These are phyloP conservation scores for Aspergillus japonicus DNA, from an alignment of 2,329 filamentous ascomycete genomes.

Conservation along the genomic window DNA sequence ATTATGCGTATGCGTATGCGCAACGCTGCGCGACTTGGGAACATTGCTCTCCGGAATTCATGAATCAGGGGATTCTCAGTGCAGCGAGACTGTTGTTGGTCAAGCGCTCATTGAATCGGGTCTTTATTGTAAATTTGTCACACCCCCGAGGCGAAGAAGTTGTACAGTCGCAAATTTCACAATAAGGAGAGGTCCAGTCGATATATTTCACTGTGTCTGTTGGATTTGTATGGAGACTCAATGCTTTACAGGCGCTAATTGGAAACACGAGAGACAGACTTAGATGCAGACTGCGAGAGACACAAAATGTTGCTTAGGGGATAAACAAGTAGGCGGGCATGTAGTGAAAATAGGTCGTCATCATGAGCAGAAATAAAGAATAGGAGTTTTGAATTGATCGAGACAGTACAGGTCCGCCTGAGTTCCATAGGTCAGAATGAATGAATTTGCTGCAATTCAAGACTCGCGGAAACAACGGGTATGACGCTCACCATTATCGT, in stretches of 20 bases:
- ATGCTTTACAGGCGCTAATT: background rate
- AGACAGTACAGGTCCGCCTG: background rate
- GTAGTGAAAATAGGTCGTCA: background rate
- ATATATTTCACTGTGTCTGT: background rate
- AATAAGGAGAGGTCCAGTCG: background rate
- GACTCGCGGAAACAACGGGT: background rate
- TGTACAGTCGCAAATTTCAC: background rate
- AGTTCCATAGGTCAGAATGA: background rate
- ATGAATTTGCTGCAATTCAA: background rate
- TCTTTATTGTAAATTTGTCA: background rate
- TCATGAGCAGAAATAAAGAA: background rate
- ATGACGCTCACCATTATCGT: background rate
- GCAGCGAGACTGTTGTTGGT: background rate
- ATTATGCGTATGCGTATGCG: constrained; percentile 22
- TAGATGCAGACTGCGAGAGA: background rate
- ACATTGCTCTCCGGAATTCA: constrained; percentile 8
- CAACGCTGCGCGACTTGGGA: constrained; percentile 16
- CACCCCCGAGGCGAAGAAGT: background rate
- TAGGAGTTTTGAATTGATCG: background rate
- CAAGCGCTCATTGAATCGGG: background rate
- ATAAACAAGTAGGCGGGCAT: background rate
- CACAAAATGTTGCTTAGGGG: background rate
- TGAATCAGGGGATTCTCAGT: background rate
- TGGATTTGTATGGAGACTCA: background rate
- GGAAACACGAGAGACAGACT: background rate